Base-by-base conservation (phyloP, 2,329 filamentous ascomycete genomes). In the Aspergillus flavus region DNA sequence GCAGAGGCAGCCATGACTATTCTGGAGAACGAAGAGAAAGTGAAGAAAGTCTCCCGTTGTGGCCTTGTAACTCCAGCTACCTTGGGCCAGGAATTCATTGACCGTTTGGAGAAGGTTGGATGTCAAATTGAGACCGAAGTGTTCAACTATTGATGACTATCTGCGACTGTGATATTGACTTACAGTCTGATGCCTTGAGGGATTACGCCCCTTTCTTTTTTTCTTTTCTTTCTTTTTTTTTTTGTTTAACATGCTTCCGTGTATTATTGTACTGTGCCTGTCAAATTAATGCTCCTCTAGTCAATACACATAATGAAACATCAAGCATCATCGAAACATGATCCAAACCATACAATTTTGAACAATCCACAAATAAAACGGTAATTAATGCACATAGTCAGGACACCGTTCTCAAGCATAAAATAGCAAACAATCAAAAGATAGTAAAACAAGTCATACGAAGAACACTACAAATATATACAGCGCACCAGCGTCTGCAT, bases 21-120 rank as follows among this genome's bases (percentile, higher is more conserved):
- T 41, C 67, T 83, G 53, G 69, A 75, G 23, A 73, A 79, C n/a
- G 79, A 81, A 63, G 74, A 79, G 43, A 73, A 78, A 50, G 71
- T 81, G 23, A 78, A 73, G 61, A 76, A 76, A 59, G 73, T 76
- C 30, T 76, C 81, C 23, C 75, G 79, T 2, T 78, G 79, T 23
- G 83, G 83, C 5, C 76, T 84, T 50, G 73, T 84, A 21, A 85
- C 83, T 1, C 76, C 83, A 23, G 80, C 81, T 23, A 79, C 75
- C 36, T 61, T 85, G 64, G 83, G 82, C 7, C 78, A 83, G 68
- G 73, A 75, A 6, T 83, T 78, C 66, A 71, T 83, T 43, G 79
- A 81, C 61, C 76, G 80, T 26, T 70, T 84, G 68, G 77, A 80
- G 36, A 77, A 76, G 61, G 76, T 74, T 43, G 81, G 81, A 2